Evolutionary conservation across 768 basidiomycete species (phyloP).

Genomic region (Antrodiella citrinella): DNA sequence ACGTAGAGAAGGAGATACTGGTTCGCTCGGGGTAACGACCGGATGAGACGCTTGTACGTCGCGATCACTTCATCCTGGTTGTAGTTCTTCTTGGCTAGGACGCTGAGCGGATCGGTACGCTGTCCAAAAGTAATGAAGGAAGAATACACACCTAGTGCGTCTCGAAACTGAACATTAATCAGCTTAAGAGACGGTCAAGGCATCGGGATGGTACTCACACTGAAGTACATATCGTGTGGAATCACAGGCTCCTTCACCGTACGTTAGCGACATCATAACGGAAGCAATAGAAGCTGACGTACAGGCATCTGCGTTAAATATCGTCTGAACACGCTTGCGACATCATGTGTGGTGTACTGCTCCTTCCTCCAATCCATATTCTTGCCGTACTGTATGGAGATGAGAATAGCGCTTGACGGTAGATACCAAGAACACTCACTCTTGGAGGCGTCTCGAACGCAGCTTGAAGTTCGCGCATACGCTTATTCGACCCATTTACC

Average conservation of each 20-base stretch:
- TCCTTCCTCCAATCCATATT: slow-evolving; percentile 84
- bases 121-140: neutral
- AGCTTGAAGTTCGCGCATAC: slow-evolving; percentile 93
- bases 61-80: slow-evolving; percentile 67
- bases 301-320: slow-evolving; percentile 97
- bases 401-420: no score
- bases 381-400: slow-evolving; percentile 73
- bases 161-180: slow-evolving; percentile 53
- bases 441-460: slow-evolving; percentile 84
- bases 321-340: slow-evolving; percentile 91
- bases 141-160: slow-evolving; percentile 52
- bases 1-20: slow-evolving; percentile 97
- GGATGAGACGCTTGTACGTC: slow-evolving; percentile 80
- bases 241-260: slow-evolving; percentile 81
- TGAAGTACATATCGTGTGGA: slow-evolving; percentile 82
- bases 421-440: slow-evolving; percentile 35
- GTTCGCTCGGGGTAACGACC: slow-evolving; percentile 77
- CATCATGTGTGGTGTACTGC: slow-evolving; percentile 89
- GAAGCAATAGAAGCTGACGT: slow-evolving; percentile 27
- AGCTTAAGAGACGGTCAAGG: slow-evolving; percentile 11
- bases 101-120: slow-evolving; percentile 10
- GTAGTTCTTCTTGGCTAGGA: slow-evolving; percentile 54
- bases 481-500: slow-evolving; percentile 89
- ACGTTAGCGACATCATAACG: slow-evolving; percentile 5
- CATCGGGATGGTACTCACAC: slow-evolving; percentile 41